Evolutionary conservation across 2,329 filamentous ascomycete genomes (phyloP).

Genomic region (Dactylellina sp.): DNA sequence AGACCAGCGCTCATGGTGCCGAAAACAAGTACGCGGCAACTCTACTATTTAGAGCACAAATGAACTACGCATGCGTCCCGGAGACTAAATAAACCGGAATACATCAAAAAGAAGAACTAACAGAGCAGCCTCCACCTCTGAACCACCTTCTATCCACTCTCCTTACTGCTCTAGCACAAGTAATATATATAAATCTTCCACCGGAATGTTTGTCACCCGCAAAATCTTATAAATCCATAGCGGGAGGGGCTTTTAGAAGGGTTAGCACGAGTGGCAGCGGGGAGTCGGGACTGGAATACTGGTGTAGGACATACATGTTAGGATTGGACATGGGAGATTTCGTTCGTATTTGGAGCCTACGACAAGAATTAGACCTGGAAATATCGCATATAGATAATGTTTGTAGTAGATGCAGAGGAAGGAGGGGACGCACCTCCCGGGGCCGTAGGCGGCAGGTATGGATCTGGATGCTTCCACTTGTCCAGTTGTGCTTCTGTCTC

Average conservation of each 20-base stretch:
- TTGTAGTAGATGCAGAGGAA: background rate
- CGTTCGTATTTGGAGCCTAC: slow-evolving; percentile 94
- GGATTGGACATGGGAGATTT: slow-evolving; percentile 82
- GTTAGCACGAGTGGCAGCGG: background rate
- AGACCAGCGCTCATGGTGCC: too few relatives aligned
- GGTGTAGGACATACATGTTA: slow-evolving; percentile 76
- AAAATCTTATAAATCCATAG: slow-evolving; percentile 5
- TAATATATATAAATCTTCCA: too few relatives aligned
- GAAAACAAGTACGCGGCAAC: too few relatives aligned
- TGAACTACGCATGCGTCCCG: too few relatives aligned
- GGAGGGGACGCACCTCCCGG: slow-evolving; percentile 78
- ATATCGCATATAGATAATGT: background rate
- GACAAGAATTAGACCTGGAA: slow-evolving; percentile 43
- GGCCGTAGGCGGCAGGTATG: slow-evolving; percentile 87
- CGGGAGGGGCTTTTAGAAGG: slow-evolving; percentile 6
- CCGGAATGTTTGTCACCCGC: too few relatives aligned
- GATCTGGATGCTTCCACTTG: slow-evolving; percentile 97
- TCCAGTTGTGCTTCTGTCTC: slow-evolving; percentile 90
- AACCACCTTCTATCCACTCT: too few relatives aligned
- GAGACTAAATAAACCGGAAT: too few relatives aligned
- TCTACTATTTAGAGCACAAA: too few relatives aligned
- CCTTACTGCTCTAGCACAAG: too few relatives aligned
- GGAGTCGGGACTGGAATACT: background rate
- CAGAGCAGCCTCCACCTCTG: too few relatives aligned
- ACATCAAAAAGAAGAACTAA: too few relatives aligned